Percentiles rank a stretch among this genome's conserved stretches.
Evolutionary conservation across 805 yeast species (phyloP).

Genomic region (Saccharomycopsis fodiens): DNA sequence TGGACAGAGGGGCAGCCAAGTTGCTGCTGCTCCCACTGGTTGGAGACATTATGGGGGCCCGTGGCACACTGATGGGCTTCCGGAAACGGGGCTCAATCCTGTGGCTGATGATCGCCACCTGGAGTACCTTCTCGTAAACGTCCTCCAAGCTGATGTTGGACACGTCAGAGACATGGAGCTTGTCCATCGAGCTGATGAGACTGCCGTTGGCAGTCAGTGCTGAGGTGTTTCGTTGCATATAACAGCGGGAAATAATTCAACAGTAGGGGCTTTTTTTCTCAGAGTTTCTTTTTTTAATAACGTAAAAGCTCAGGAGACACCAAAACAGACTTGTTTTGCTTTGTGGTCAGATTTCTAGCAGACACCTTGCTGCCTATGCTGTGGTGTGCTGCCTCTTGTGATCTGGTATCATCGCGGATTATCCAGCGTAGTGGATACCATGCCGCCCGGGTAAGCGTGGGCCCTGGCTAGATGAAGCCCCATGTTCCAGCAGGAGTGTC

Average conservation of each 20-base stretch:
- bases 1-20: background rate
- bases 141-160: constrained; percentile 19
- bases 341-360: too few species aligned
- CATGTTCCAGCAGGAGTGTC: too few species aligned
- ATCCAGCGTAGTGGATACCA: background rate
- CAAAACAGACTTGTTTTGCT: too few species aligned
- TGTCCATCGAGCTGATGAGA: background rate
- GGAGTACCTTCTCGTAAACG: constrained; percentile 46
- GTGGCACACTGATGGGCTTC: constrained; percentile 24
- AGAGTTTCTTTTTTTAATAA: too few species aligned
- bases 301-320: too few species aligned
- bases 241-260: background rate
- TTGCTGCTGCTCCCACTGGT: background rate
- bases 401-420: too few species aligned
- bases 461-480: too few species aligned
- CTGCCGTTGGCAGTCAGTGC: background rate
- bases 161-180: background rate
- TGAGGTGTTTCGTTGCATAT: background rate
- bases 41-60: background rate
- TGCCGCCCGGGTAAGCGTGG: background rate
- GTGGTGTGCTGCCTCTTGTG: too few species aligned
- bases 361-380: background rate
- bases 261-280: too few species aligned
- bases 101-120: constrained; percentile 51
- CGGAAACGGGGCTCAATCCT: constrained; percentile 57